Base-by-base conservation (phyloP, 345 rosid species). In the Limnanthes douglasii region DNA sequence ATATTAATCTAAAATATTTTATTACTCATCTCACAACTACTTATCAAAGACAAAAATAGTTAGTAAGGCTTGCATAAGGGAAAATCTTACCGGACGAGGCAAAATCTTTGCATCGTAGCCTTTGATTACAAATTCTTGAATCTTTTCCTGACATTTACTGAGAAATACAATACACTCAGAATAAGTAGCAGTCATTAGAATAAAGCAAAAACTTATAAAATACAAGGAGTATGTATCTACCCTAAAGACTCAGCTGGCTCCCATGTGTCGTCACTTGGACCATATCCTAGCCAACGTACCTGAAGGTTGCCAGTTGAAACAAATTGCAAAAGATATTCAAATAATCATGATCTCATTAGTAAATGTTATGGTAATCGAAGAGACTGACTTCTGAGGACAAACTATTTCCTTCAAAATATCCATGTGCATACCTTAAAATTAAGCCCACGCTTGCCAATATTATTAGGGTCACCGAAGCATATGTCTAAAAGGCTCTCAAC, bases 241-340 rank as follows among this genome's bases (percentile, higher is more conserved):
- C 95, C 69, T 53, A 88, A 64, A 40, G 64, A 69, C 39, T 73
- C 69, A 39, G 66, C 37, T 12, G 86, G 97, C 64, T 79, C 97
- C 95, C 97, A 88, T 3, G 90, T 59, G 57, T 88, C 95, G 46
- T 79, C 86, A 43, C 69, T 50, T 19, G 64, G 41, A 50, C 64
- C 34, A 49, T 69, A 78, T 35, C 97, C 97, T 55, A 65, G 70
- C 97, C 97, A 88, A 29, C 55, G 90, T 32, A 88, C 97, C 97
- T 88, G 59, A 44, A 18, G 37, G 60, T 1, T 15, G 12, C 3
- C n/a, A n/a, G n/a, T n/a, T n/a, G n/a, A n/a, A n/a, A n/a, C n/a
- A n/a, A n/a, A n/a, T n/a, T n/a, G n/a, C n/a, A n/a, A n/a, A n/a
- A n/a, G n/a, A n/a, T n/a, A n/a, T n/a, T n/a, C n/a, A n/a, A n/a